Conservation (phyloP, 140 eudicot species). For the Flaveria floridana region DNA sequence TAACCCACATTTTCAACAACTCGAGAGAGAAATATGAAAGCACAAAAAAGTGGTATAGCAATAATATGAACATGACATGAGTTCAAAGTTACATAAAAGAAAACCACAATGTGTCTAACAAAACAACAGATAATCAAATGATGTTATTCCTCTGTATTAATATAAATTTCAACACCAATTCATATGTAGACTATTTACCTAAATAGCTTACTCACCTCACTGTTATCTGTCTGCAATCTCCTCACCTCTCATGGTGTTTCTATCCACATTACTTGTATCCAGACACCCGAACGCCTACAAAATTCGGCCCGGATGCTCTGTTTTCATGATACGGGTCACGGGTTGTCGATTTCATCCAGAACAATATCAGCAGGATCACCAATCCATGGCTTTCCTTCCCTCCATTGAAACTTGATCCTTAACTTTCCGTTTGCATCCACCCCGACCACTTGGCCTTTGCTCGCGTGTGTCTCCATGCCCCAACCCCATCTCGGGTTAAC, state of each 20-base stretch:
- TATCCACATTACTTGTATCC: constrained; percentile 29
- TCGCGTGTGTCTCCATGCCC: constrained; percentile 98
- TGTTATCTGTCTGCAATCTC: constrained; percentile 25
- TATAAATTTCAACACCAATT: constrained; percentile 33
- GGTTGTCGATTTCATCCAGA: constrained; percentile 45
- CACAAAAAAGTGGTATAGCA: constrained; percentile 28
- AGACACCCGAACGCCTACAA: constrained; percentile 33
- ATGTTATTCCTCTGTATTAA: constrained; percentile 27
- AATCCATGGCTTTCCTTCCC: constrained; percentile 94
- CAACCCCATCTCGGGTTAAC: constrained; percentile 88
- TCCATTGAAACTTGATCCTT: constrained; percentile 88
- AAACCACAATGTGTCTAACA: constrained; percentile 37
- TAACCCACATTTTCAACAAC: too few relatives aligned
- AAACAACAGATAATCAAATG: constrained; percentile 28
- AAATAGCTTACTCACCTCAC: constrained; percentile 32
- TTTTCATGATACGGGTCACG: constrained; percentile 27
- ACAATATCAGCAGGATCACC: constrained; percentile 93
- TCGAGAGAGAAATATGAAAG: background rate
- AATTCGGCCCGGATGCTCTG: constrained; percentile 31
- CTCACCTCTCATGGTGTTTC: constrained; percentile 6
- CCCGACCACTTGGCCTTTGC: constrained; percentile 89
- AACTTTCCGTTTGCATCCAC: constrained; percentile 94
- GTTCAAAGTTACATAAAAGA: constrained; percentile 31
- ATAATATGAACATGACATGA: constrained; percentile 42
- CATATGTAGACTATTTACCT: constrained; percentile 42